Percentiles rank a stretch among this genome's conserved stretches.
Conservation (phyloP, 257 asterid genomes). For the Linderniella brevidens region DNA sequence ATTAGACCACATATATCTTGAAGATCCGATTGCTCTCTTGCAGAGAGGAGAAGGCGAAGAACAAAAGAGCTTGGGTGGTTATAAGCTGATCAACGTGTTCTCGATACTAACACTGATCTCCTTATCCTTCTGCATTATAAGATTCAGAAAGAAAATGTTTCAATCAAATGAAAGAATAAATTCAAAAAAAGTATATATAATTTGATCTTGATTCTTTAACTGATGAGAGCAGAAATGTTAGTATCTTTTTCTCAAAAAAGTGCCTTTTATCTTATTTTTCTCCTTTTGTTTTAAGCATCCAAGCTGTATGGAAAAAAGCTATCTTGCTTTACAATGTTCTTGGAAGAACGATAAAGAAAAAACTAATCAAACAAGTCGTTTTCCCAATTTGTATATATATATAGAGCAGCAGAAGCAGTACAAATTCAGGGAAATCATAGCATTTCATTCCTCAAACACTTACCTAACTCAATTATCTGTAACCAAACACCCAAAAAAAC, state of each 20-base stretch:
- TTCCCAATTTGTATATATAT: conserved; percentile 10
- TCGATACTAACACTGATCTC: too few species aligned
- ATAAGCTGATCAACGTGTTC: too few species aligned
- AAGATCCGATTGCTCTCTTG: neutral
- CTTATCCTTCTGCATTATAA: too few species aligned
- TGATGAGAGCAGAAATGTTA: conserved; percentile 10
- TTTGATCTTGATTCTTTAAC: conserved; percentile 9
- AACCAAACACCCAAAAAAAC: neutral
- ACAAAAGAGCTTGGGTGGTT: too few species aligned
- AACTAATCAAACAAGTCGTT: conserved; percentile 9
- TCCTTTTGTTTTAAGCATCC: conserved; percentile 10
- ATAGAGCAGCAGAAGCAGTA: conserved; percentile 13
- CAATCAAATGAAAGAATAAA: too few species aligned
- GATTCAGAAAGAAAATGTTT: too few species aligned
- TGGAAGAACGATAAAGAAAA: conserved; percentile 1
- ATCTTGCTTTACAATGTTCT: conserved; percentile 17
- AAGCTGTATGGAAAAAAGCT: conserved; percentile 6
- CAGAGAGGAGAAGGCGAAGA: too few species aligned
- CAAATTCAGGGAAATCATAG: conserved; percentile 16
- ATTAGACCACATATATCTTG: too few species aligned
- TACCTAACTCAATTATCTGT: neutral
- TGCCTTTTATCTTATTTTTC: conserved; percentile 6
- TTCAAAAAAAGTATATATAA: too few species aligned
- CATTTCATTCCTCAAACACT: conserved; percentile 1
- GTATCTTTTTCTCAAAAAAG: conserved; percentile 17